These are phyloP conservation scores for Echinochloa phyllopogon DNA, from an alignment of 176 grass and related monocot genomes.

Conservation along the genomic window DNA sequence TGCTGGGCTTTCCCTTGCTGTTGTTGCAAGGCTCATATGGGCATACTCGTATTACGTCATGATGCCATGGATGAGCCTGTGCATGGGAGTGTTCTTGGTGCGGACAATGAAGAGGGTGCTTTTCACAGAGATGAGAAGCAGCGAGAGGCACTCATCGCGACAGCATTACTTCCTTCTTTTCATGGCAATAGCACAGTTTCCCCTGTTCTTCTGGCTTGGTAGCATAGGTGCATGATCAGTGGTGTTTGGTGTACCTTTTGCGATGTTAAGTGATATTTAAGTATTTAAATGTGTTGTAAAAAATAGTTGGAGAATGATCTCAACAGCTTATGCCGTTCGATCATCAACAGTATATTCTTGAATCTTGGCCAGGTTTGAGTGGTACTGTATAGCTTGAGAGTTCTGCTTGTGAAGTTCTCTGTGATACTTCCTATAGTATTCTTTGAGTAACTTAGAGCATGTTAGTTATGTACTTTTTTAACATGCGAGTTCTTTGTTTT, in stretches of 20 bases:
- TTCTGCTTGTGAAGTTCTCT: not conserved
- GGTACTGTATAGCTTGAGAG: not conserved
- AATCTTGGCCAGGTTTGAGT: conserved; percentile 19
- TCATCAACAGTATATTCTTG: not conserved
- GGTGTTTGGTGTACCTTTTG: not conserved
- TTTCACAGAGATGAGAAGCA: conserved; percentile 67
- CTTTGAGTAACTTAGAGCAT: not conserved
- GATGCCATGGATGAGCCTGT: conserved; percentile 86
- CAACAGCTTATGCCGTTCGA: conserved; percentile 11
- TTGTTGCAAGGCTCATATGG: conserved; percentile 66
- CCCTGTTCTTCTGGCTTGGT: conserved; percentile 88
- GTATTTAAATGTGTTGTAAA: conserved; percentile 33
- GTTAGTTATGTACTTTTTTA: not conserved
- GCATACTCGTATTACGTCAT: conserved; percentile 64
- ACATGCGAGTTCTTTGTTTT: not conserved
- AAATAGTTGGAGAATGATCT: not conserved
- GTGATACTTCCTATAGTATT: not conserved
- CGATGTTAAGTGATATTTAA: not conserved
- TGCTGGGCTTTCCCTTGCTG: conserved; percentile 56
- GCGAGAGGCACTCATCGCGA: conserved; percentile 65
- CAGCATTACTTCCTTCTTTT: conserved; percentile 87
- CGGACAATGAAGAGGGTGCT: conserved; percentile 91
- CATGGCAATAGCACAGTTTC: conserved; percentile 77
- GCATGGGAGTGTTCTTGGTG: conserved; percentile 85
- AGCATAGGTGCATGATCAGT: conserved; percentile 57